phyloP scores from a whole-genome alignment of 768 basidiomycete species.

The Mycena rebaudengoi region DNA sequence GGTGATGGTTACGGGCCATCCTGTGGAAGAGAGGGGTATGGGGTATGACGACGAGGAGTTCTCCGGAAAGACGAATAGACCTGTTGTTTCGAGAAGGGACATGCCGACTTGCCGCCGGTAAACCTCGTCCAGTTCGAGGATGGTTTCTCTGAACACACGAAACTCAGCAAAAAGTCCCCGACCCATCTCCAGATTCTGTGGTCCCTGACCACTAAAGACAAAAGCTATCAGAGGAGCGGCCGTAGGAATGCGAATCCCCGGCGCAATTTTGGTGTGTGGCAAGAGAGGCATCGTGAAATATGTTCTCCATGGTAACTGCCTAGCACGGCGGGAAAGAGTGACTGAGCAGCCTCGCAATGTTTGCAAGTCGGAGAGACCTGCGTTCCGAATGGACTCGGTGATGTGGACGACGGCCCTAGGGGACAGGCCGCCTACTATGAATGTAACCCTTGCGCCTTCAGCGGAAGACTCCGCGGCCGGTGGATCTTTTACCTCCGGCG shows the following conservation, averaged over 20 bases:
- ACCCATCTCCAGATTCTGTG: conserved; percentile 44
- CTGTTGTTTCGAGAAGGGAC: conserved; percentile 37
- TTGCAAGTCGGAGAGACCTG: neutral
- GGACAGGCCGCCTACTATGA: conserved; percentile 1
- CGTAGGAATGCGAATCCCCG: conserved; percentile 24
- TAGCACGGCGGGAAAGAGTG: conserved; percentile 18
- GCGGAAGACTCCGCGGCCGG: neutral
- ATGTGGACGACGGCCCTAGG: neutral
- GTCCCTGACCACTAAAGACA: conserved; percentile 45
- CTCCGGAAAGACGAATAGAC: conserved; percentile 32
- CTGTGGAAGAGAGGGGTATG: neutral
- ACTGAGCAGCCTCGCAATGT: conserved; percentile 7
- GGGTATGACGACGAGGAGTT: no score
- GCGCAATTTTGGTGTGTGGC: neutral
- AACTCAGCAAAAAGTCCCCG: conserved; percentile 36
- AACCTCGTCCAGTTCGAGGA: conserved; percentile 37
- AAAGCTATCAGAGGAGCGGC: conserved; percentile 33
- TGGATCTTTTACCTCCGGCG: conserved; percentile 12
- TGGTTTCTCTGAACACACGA: conserved; percentile 36
- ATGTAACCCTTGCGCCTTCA: neutral
- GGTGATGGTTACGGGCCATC: conserved; percentile 31
- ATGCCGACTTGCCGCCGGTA: conserved; percentile 29
- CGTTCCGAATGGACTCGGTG: neutral
- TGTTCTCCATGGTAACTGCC: conserved; percentile 28
- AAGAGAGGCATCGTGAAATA: conserved; percentile 4